phyloP scores from a whole-genome alignment of 106 monocot species.

The Narthecium ossifragum region DNA sequence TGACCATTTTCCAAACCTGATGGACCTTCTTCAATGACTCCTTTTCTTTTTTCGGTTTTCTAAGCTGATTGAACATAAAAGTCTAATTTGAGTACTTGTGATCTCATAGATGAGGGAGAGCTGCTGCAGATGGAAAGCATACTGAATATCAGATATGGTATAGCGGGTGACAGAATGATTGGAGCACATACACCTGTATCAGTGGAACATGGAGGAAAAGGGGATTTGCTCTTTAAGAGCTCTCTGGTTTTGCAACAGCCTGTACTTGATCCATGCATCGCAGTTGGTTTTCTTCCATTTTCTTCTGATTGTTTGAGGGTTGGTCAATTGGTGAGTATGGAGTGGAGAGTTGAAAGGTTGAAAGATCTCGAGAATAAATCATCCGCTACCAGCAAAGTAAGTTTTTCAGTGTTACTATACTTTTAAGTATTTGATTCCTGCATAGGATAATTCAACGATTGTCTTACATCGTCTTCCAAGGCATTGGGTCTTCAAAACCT shows the following conservation, averaged over 20 bases:
- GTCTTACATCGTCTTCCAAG: no score
- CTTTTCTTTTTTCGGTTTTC: no score
- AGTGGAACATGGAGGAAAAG: conserved; percentile 16
- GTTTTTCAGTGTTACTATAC: no score
- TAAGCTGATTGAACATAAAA: no score
- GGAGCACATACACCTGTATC: conserved; percentile 70
- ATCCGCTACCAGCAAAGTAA: conserved; percentile 35
- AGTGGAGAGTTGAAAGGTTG: conserved; percentile 90
- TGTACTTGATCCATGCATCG: conserved; percentile 81
- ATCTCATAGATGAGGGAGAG: conserved; percentile 39
- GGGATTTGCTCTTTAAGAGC: conserved; percentile 54
- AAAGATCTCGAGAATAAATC: conserved; percentile 29
- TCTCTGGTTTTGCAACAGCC: conserved; percentile 59
- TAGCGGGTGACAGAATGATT: conserved; percentile 60
- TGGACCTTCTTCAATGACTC: no score
- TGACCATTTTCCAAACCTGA: no score
- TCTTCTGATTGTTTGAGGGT: conserved; percentile 74
- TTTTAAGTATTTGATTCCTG: no score
- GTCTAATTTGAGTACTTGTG: no score
- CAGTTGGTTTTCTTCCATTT: conserved; percentile 92
- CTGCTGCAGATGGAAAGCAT: conserved; percentile 43
- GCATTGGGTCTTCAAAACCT: no score
- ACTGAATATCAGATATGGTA: conserved; percentile 74
- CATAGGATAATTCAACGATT: no score
- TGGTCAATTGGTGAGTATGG: conserved; percentile 78